Base-by-base conservation (phyloP, 371 early-diverging fungal species). In the Blakeslea trispora region DNA sequence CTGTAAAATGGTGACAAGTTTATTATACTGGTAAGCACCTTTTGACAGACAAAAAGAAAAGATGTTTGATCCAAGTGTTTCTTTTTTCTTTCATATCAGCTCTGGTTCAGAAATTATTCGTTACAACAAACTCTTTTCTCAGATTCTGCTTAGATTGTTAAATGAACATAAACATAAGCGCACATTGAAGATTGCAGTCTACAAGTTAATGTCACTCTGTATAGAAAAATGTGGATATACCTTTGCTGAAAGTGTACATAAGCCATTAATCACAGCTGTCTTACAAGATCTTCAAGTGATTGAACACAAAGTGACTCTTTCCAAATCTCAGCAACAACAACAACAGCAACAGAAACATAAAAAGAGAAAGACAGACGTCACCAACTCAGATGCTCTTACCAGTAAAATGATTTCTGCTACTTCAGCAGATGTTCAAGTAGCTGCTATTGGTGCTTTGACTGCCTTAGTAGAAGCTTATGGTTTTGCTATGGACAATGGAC, bases 161-260 rank as follows among this genome's bases (percentile, higher is more conserved):
- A 67, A 50, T 14, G 75, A 79, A 41, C 63, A 77, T 47, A 73
- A 69, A 31, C 39, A 65, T 15, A 65, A 68, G 49, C 57, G 77
- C 48, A 50, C 72, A 22, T 31, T 77, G 8, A 71, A 66, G 53
- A 49, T 63, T 0, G 72, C 76, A 0, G 50, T 68, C 3, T 81
- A 81, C 42, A 59, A 68, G 11, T 51, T 79, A 47, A 55, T 73
- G 18, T 51, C 64, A 3, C 50, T 81, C 13, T 81, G 79, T 42
- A 46, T 81, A 28, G 71, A 75, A 46, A 72, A 73, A 48, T 79
- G 64, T 49, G 77, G 79, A 0, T 67, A 68, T 37, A 68, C 66
- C 0, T 77, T 81, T 55, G 73, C 62, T 18, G 65, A 73, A 35
- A 64, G 34, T 19, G 59, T 74, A 17, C 50, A 62, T n/a, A 79